A percentile compares a stretch with the other conserved stretches of the same genome.
phyloP scores from a whole-genome alignment of 73 alveolate species.

The Symbiodinium pilosum region DNA sequence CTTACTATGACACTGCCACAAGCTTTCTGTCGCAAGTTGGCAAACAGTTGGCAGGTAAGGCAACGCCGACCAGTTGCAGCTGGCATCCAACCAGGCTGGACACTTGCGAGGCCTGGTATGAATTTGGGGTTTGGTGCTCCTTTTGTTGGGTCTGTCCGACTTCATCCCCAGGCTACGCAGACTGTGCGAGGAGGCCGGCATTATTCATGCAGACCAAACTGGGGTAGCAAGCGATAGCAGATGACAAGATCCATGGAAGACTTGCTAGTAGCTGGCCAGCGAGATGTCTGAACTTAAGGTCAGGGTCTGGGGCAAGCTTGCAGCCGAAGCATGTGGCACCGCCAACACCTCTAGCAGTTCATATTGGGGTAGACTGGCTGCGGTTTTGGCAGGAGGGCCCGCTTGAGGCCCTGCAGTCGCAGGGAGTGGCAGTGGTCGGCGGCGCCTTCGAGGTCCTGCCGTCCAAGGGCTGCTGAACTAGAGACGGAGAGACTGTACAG shows the following conservation, averaged over 20 bases:
- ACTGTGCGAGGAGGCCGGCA: not conserved
- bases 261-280: too few species aligned
- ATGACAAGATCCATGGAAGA: too few species aligned
- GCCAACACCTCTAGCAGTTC: too few species aligned
- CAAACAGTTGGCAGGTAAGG: not conserved
- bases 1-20: not conserved
- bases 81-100: not conserved
- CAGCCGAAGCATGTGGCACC: too few species aligned
- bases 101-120: not conserved
- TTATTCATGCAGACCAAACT: too few species aligned
- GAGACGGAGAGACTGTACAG: too few species aligned
- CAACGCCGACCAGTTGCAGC: not conserved
- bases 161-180: not conserved
- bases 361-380: not conserved
- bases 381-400: constrained; percentile 2
- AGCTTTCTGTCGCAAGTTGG: not conserved
- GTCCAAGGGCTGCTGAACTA: too few species aligned
- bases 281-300: too few species aligned
- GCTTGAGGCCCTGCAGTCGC: not conserved
- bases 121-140: too few species aligned
- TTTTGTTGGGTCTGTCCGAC: too few species aligned
- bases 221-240: too few species aligned
- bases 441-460: constrained; percentile 65
- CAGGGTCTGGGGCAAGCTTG: too few species aligned
- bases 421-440: constrained; percentile 40